Percentiles rank a stretch among this genome's conserved stretches.
Evolutionary conservation across 805 yeast species (phyloP).

Genomic region (Spathaspora gorwiae): DNA sequence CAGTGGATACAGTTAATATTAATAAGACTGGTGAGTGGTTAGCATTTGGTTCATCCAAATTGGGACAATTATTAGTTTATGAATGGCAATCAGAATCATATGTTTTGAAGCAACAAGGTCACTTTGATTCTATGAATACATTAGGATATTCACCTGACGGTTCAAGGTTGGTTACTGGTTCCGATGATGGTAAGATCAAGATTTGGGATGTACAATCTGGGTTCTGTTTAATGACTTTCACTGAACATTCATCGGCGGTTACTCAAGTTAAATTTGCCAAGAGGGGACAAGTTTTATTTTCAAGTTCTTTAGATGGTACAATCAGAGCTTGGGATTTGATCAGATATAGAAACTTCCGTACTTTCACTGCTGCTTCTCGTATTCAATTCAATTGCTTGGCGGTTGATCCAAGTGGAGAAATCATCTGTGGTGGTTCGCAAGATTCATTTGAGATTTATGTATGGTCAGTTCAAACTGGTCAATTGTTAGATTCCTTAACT

Average conservation of each 20-base stretch:
- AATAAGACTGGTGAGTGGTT: constrained; percentile 93
- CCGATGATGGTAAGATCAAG: constrained; percentile 95
- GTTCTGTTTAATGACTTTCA: constrained; percentile 86
- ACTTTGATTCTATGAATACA: constrained; percentile 84
- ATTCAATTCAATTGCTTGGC: constrained; percentile 85
- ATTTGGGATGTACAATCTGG: constrained; percentile 95
- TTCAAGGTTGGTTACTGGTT: constrained; percentile 82
- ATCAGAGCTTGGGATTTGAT: constrained; percentile 96
- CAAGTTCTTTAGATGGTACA: constrained; percentile 93
- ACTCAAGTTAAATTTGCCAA: constrained; percentile 85
- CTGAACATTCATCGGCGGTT: constrained; percentile 85
- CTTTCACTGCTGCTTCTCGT: constrained; percentile 87
- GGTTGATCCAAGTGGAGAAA: constrained; percentile 95
- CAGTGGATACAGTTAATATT: constrained; percentile 75
- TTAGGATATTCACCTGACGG: constrained; percentile 94
- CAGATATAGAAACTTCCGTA: constrained; percentile 88
- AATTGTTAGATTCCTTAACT: constrained; percentile 75
- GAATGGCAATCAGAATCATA: constrained; percentile 99
- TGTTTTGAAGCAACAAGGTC: constrained; percentile 94
- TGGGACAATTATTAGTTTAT: constrained; percentile 93
- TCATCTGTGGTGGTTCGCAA: constrained; percentile 89
- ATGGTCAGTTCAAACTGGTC: constrained; percentile 97
- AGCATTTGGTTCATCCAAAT: constrained; percentile 84
- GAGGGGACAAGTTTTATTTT: constrained; percentile 84
- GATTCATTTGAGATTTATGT: constrained; percentile 88